Percentiles rank a stretch among this genome's conserved stretches.
Conservation (phyloP, 148 eudicot genomes). For the Pharnaceum exiguum region DNA sequence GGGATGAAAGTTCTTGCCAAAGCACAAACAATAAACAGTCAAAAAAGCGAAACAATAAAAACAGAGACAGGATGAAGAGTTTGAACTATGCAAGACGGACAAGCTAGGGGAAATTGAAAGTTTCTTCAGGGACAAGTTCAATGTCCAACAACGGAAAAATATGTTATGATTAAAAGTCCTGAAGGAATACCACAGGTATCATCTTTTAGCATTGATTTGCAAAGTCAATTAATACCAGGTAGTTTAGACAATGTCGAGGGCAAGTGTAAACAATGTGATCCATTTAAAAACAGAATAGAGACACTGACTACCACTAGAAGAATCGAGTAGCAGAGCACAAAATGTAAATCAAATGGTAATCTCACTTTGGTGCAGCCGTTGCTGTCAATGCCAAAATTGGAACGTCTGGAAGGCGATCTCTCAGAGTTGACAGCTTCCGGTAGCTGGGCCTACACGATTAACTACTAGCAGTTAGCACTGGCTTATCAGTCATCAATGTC, state of each 20-base stretch:
- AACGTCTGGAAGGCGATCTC: slow-evolving; percentile 53
- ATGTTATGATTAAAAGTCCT: too few species aligned
- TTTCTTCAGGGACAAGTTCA: too few species aligned
- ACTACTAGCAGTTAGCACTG: background rate
- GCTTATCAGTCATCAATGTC: background rate
- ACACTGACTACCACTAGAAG: background rate
- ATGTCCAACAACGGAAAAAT: too few species aligned
- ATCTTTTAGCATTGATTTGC: background rate
- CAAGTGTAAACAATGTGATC: background rate
- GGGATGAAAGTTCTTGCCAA: too few species aligned
- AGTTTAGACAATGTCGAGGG: background rate
- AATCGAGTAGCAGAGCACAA: background rate
- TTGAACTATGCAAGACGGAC: too few species aligned
- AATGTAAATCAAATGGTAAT: slow-evolving; percentile 3
- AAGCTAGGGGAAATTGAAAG: too few species aligned
- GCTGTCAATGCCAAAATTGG: slow-evolving; percentile 96
- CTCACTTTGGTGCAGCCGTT: slow-evolving; percentile 98
- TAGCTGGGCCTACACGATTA: slow-evolving; percentile 78
- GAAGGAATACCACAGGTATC: background rate
- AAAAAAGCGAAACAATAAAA: too few species aligned
- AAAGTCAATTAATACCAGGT: too few species aligned
- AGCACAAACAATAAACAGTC: too few species aligned
- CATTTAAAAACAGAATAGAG: background rate
- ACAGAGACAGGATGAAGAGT: too few species aligned
- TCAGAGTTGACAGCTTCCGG: slow-evolving; percentile 82